These are phyloP conservation scores for Ganoderma boninense DNA, from an alignment of 1,284 basidiomycete species.

Conservation along the genomic window DNA sequence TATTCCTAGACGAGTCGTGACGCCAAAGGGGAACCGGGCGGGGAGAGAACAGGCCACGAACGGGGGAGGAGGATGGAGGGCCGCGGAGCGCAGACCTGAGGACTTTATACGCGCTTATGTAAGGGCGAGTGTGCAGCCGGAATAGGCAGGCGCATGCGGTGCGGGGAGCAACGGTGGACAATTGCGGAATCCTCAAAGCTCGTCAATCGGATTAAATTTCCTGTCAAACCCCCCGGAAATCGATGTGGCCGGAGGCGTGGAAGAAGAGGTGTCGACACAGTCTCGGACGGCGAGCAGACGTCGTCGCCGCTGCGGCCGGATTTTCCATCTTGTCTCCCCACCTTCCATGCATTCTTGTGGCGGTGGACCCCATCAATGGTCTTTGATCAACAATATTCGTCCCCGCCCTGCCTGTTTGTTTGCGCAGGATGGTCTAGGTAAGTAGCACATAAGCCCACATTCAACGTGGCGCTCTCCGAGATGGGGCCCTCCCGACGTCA, in stretches of 20 bases:
- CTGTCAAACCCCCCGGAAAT: slow-evolving; percentile 17
- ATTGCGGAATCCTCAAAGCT: slow-evolving; percentile 30
- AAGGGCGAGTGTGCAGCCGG: slow-evolving; percentile 24
- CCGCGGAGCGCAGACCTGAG: slow-evolving; percentile 14
- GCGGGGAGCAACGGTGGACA: slow-evolving; percentile 36
- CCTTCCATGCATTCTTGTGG: slow-evolving; percentile 19
- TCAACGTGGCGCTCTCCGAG: background rate
- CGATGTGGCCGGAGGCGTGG: background rate
- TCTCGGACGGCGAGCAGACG: background rate
- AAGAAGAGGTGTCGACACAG: background rate
- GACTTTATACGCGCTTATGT: slow-evolving; percentile 35
- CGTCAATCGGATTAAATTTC: slow-evolving; percentile 15
- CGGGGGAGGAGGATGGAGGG: slow-evolving; percentile 11
- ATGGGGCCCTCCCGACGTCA: background rate
- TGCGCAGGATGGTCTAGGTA: background rate
- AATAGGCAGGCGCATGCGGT: slow-evolving; percentile 37
- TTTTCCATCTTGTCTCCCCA: background rate
- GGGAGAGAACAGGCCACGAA: slow-evolving; percentile 8
- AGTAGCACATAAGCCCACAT: background rate
- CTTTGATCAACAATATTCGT: background rate
- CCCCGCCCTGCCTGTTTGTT: background rate
- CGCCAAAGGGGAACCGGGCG: background rate
- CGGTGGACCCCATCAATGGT: slow-evolving; percentile 7
- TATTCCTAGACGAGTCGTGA: slow-evolving; percentile 7
- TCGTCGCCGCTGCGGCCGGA: background rate